These are phyloP conservation scores for Dactylis glomerata DNA, from an alignment of 176 grass and related monocot genomes.

Conservation along the genomic window DNA sequence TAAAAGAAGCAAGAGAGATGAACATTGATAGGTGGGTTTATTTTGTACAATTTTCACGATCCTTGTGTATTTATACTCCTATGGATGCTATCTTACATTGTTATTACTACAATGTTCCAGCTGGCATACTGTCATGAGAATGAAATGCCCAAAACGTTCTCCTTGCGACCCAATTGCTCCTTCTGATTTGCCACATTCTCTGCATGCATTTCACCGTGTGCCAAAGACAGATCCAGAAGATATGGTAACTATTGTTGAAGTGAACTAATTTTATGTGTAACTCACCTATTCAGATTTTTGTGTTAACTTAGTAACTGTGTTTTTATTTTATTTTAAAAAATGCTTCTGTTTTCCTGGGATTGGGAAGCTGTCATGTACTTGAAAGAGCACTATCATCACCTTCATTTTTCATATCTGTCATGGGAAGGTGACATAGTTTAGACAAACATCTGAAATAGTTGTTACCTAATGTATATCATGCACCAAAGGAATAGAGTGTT, in stretches of 20 bases:
- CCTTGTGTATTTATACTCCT: conserved; percentile 25
- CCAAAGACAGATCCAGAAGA: conserved; percentile 58
- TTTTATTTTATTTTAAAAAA: too few relatives aligned
- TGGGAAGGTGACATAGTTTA: not conserved
- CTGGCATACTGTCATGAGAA: conserved; percentile 95
- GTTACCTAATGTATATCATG: not conserved
- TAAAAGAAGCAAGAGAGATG: conserved; percentile 78
- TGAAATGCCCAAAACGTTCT: conserved; percentile 57
- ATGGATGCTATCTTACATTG: conserved; percentile 9
- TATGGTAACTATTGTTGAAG: conserved; percentile 44
- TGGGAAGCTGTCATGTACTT: not conserved
- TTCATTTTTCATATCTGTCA: not conserved
- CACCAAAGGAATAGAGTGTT: not conserved
- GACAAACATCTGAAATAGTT: not conserved
- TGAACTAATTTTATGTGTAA: not conserved
- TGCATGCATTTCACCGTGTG: conserved; percentile 61
- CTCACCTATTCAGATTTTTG: not conserved
- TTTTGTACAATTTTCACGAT: conserved; percentile 11
- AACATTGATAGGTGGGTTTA: conserved; percentile 77
- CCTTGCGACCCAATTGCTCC: conserved; percentile 61
- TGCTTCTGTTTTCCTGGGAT: not conserved
- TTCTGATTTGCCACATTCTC: conserved; percentile 73
- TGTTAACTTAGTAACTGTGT: not conserved
- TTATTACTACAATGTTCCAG: conserved; percentile 51
- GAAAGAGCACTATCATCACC: conserved; percentile 8